Evolutionary conservation across 2,329 filamentous ascomycete genomes (phyloP).

Genomic region (Colletotrichum sp.): DNA sequence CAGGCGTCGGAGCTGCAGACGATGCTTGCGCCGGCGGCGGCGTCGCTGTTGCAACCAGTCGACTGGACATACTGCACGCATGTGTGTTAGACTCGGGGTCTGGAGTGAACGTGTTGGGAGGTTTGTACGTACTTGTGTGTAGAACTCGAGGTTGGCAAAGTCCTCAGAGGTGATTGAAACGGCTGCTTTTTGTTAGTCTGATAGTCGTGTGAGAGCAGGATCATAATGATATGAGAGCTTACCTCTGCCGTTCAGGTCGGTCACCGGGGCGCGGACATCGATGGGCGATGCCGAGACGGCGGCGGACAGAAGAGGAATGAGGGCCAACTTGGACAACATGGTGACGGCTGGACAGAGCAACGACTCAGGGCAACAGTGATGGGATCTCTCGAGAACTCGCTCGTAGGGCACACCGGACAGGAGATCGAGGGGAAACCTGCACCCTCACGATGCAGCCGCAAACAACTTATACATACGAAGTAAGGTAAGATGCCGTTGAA

Average conservation of each 20-base stretch:
- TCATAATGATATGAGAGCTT: constrained; percentile 6
- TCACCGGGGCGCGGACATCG: background rate
- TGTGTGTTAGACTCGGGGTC: background rate
- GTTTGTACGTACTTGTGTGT: constrained; percentile 39
- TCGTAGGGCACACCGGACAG: background rate
- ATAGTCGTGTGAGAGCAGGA: no score
- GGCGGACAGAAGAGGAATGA: constrained; percentile 18
- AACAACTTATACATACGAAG: constrained; percentile 10
- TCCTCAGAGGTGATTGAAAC: constrained; percentile 32
- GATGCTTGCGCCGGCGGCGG: constrained; percentile 40
- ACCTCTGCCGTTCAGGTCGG: constrained; percentile 37
- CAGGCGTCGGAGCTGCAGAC: constrained; percentile 50
- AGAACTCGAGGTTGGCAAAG: constrained; percentile 49
- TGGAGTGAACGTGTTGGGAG: background rate
- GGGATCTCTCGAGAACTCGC: constrained; percentile 2
- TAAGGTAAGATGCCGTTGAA: background rate
- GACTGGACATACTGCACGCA: constrained; percentile 46
- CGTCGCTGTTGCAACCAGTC: constrained; percentile 58
- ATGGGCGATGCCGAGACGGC: constrained; percentile 18
- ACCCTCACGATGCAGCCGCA: background rate
- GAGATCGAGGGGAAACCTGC: background rate
- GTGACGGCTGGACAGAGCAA: background rate
- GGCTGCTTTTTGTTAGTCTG: background rate
- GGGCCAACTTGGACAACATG: constrained; percentile 22
- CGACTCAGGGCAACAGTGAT: background rate